These are phyloP conservation scores for Trichoderma sp. DNA, from an alignment of 2,329 filamentous ascomycete species.

Conservation along the genomic window DNA sequence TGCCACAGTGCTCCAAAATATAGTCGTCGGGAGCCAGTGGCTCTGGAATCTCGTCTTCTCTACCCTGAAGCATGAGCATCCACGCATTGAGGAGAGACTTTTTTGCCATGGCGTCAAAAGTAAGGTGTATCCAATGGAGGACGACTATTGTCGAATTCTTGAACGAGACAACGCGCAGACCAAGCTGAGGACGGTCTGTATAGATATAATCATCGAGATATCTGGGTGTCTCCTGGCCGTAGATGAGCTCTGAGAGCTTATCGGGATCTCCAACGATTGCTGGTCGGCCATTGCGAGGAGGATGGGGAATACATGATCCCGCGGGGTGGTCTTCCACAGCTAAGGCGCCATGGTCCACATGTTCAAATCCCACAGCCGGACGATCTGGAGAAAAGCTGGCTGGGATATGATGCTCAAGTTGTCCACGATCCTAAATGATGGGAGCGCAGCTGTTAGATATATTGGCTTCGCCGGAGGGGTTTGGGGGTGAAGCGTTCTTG, in stretches of 20 bases:
- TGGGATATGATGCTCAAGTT: constrained; percentile 35
- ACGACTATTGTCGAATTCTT: constrained; percentile 47
- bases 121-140: constrained; percentile 45
- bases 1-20: neutral
- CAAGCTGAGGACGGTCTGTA: constrained; percentile 44
- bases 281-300: constrained; percentile 21
- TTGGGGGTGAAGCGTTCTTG: constrained; percentile 19
- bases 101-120: constrained; percentile 46
- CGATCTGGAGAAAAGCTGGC: constrained; percentile 29
- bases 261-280: constrained; percentile 22
- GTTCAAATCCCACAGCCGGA: constrained; percentile 42
- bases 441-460: neutral
- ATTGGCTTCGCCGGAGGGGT: constrained; percentile 25
- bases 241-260: constrained; percentile 23
- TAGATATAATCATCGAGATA: constrained; percentile 41
- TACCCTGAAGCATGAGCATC: constrained; percentile 43
- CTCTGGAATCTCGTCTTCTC: constrained; percentile 39
- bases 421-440: constrained; percentile 20
- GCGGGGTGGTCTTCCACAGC: constrained; percentile 41
- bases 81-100: constrained; percentile 43
- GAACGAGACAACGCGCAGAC: constrained; percentile 48
- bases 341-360: constrained; percentile 33
- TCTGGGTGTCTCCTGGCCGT: constrained; percentile 19
- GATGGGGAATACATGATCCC: constrained; percentile 36
- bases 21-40: constrained; percentile 32